Evolutionary conservation across 805 yeast genomes (phyloP).

Genomic region (Metschnikowia hibisci): DNA sequence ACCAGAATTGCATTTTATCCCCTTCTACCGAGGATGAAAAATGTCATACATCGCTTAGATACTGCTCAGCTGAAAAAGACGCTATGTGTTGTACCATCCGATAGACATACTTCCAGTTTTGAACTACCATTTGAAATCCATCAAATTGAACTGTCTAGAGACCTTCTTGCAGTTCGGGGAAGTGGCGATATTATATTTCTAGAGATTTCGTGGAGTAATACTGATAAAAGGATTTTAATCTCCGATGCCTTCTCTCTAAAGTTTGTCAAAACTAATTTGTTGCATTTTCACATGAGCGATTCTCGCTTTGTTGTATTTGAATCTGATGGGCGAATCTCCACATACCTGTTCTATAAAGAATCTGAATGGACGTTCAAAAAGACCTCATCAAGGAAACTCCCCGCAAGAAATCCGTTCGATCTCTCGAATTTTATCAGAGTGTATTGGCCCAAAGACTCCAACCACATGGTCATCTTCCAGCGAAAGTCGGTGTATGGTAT

Average conservation of each 20-base stretch:
- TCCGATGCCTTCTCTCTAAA: conserved; percentile 4
- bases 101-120: conserved; percentile 4
- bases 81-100: conserved; percentile 4
- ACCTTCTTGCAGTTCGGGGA: conserved; percentile 14
- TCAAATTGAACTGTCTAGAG: conserved; percentile 9
- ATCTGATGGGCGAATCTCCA: conserved; percentile 2
- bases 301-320: conserved; percentile 8
- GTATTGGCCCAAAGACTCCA: conserved; percentile 10
- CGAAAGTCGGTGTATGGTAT: conserved; percentile 9
- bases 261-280: not conserved
- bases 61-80: conserved; percentile 7
- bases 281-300: conserved; percentile 5
- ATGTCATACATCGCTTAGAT: conserved; percentile 5
- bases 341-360: conserved; percentile 3
- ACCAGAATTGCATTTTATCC: conserved; percentile 10
- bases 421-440: conserved; percentile 11
- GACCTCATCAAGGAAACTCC: not conserved
- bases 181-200: conserved; percentile 7
- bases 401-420: conserved; percentile 9
- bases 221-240: conserved; percentile 6
- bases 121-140: conserved; percentile 7
- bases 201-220: conserved; percentile 10
- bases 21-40: conserved; percentile 12
- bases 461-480: conserved; percentile 5
- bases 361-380: conserved; percentile 6